Conservation (phyloP, 2,329 filamentous ascomycete species). For the Talaromyces albobiverticillius region DNA sequence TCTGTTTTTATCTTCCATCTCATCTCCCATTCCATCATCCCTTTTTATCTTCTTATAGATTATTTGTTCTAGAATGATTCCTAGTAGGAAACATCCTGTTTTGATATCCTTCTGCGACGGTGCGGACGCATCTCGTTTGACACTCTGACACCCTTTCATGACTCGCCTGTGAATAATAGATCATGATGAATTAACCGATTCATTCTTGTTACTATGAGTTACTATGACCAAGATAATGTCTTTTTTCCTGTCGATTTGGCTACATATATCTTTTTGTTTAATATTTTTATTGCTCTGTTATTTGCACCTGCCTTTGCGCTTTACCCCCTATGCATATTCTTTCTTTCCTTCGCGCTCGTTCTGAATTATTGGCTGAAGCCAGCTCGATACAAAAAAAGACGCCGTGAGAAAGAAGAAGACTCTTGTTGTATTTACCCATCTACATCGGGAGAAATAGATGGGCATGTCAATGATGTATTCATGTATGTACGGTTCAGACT, state of each 20-base stretch:
- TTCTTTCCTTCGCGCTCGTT: too few relatives aligned
- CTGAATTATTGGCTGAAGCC: too few relatives aligned
- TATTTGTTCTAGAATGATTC: constrained; percentile 8
- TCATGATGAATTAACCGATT: constrained; percentile 2
- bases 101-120: constrained; percentile 11
- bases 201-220: background rate
- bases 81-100: background rate
- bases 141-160: constrained; percentile 8
- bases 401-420: too few relatives aligned
- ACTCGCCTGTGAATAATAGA: constrained; percentile 10
- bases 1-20: background rate
- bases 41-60: constrained; percentile 11
- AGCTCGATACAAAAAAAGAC: background rate
- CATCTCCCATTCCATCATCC: background rate
- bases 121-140: background rate
- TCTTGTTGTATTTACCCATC: too few relatives aligned
- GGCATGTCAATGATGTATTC: too few relatives aligned
- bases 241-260: too few relatives aligned
- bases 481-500: too few relatives aligned
- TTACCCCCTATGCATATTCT: too few relatives aligned
- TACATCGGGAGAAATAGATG: too few relatives aligned
- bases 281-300: background rate
- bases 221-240: background rate
- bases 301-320: too few relatives aligned
- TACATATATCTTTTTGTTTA: constrained; percentile 4